Base-by-base conservation (phyloP, 1,139 yeast species). In the Yamadazyma oceani region DNA sequence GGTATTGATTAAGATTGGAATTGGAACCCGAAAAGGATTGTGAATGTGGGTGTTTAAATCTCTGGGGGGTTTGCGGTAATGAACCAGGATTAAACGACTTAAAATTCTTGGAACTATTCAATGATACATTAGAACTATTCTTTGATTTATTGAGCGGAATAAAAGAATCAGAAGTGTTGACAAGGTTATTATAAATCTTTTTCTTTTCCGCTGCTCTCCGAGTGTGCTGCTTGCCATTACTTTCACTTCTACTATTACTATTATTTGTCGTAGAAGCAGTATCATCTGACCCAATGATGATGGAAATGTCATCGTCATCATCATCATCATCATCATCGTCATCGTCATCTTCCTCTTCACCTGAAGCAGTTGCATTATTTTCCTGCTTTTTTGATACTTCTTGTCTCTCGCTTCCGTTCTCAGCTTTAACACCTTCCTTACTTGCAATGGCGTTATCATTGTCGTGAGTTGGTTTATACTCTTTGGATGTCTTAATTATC, bases 291-390 rank as follows among this genome's bases (percentile, higher is more conserved):
- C 66, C 69, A 43, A 70, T 68, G 30, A 71, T 65, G 22, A 71
- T 69, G 5, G 74, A 67, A 10, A 68, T 64, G 33, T 68, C 73
- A 32, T 69, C 74, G 22, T 69, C 74, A 12, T 62, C 68, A 22
- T 66, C 72, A 8, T 57, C 67, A 6, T 59, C 67, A 3, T 57
- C 61, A 2, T 55, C 63, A 2, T 51, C 64, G 1, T 53, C 63
- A 10, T 54, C 60, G 2, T 53, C 59, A 5, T 48, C 57, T 5
- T 48, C 54, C 10, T 41, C 53, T 5, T 40, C 51, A 17, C 38
- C 49, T 6, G 21, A 19, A 14, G 43, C 52, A 13, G 39, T 50
- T 3, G 50, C 57, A 16, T 41, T 48, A 7, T 49, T 50, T 8
- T 42, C 52, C 15, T 42, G 46, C 12, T 37, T n/a, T n/a, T n/a